A percentile compares a stretch with the other conserved stretches of the same genome.
Evolutionary conservation across 2,329 filamentous ascomycete species (phyloP).

Genomic region (Hymenoscyphus occultus): DNA sequence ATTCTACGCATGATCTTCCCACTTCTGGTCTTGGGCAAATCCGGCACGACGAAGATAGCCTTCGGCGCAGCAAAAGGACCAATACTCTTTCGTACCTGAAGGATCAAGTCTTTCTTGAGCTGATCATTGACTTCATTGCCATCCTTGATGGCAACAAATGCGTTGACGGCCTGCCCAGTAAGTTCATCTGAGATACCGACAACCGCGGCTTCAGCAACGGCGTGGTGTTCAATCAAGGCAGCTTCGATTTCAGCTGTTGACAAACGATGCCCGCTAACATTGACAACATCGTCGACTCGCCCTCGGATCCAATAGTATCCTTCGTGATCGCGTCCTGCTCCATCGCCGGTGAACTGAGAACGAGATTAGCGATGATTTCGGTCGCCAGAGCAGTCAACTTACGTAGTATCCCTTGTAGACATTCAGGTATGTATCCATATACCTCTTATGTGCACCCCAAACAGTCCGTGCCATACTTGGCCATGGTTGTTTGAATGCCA

Average conservation of each 20-base stretch:
- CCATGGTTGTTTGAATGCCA: constrained; percentile 94
- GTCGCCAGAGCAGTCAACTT: constrained; percentile 41
- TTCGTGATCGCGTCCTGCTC: constrained; percentile 92
- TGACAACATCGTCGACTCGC: constrained; percentile 97
- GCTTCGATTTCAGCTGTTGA: constrained; percentile 98
- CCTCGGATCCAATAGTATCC: constrained; percentile 99
- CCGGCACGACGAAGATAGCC: constrained; percentile 83
- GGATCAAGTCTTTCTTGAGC: constrained; percentile 86
- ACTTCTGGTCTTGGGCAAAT: constrained; percentile 94
- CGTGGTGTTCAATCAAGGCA: constrained; percentile 85
- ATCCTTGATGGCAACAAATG: constrained; percentile 91
- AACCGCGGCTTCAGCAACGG: constrained; percentile 90
- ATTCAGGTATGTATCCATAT: constrained; percentile 97
- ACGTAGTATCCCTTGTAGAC: constrained; percentile 98
- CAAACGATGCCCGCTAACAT: constrained; percentile 92
- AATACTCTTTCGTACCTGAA: constrained; percentile 96
- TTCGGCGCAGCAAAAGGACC: constrained; percentile 97
- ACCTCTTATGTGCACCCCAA: constrained; percentile 95
- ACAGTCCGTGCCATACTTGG: constrained; percentile 98
- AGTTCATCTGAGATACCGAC: constrained; percentile 92
- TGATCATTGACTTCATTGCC: constrained; percentile 72
- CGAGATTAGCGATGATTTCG: constrained; percentile 17
- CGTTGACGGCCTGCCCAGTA: constrained; percentile 95
- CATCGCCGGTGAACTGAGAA: constrained; percentile 79
- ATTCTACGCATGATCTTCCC: constrained; percentile 99